These are phyloP conservation scores for Psidium guajava DNA, from an alignment of 345 rosid genomes.

Conservation along the genomic window DNA sequence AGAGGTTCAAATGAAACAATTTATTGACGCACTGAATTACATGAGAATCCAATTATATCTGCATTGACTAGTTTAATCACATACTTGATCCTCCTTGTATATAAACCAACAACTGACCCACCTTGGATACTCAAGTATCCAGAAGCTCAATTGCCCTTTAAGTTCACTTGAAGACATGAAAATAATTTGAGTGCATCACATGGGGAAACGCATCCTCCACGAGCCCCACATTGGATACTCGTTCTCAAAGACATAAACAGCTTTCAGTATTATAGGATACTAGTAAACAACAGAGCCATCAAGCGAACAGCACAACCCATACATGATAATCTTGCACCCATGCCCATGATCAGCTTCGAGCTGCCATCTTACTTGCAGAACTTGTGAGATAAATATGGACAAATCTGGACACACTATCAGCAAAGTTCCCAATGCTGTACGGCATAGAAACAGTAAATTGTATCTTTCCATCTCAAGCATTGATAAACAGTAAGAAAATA, in stretches of 20 bases:
- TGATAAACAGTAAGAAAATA: background rate
- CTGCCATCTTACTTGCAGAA: background rate
- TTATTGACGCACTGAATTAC: background rate
- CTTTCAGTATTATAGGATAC: background rate
- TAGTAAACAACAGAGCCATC: background rate
- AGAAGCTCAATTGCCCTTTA: background rate
- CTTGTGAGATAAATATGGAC: background rate
- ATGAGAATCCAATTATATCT: background rate
- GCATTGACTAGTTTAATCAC: background rate
- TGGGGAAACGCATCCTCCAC: background rate
- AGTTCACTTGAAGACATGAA: background rate
- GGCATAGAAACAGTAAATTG: background rate
- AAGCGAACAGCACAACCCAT: background rate
- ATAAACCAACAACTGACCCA: background rate
- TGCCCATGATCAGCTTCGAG: background rate
- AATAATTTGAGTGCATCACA: background rate
- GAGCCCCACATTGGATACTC: background rate
- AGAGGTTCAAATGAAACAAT: background rate
- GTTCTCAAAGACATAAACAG: background rate
- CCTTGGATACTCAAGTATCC: background rate
- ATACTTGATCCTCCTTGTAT: background rate
- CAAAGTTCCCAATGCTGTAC: background rate
- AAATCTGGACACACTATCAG: background rate
- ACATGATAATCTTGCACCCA: background rate
- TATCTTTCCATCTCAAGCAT: background rate